Evolutionary conservation across 164 flowering plant genomes (phyloP).

Genomic region (Hamamelis virginiana): DNA sequence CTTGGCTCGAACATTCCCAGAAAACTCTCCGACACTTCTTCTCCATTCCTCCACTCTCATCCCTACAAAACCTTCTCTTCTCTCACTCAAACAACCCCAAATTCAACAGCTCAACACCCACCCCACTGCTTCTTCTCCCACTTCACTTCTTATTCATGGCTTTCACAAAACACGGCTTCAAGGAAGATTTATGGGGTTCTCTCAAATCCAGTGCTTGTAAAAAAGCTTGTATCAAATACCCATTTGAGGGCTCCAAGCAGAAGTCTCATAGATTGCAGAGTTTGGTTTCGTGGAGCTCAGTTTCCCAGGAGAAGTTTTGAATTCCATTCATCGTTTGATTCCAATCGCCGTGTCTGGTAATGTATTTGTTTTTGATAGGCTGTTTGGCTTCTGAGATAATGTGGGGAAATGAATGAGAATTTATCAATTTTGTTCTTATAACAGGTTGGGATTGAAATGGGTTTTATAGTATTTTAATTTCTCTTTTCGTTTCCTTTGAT

Average conservation of each 20-base stretch:
- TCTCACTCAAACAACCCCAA: conserved; percentile 3
- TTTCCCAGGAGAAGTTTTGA: conserved; percentile 14
- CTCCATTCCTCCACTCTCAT: conserved; percentile 4
- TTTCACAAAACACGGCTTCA: conserved; percentile 7
- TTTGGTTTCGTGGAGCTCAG: conserved; percentile 16
- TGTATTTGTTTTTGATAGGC: not conserved
- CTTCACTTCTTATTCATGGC: conserved; percentile 17
- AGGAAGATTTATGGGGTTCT: conserved; percentile 18
- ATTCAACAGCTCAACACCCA: conserved; percentile 1
- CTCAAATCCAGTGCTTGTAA: conserved; percentile 20
- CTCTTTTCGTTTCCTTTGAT: too few species aligned
- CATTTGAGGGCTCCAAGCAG: conserved; percentile 18
- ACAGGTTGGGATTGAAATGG: too few species aligned
- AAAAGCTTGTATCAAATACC: conserved; percentile 19
- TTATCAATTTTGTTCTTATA: not conserved
- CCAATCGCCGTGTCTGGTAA: conserved; percentile 25
- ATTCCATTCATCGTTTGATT: conserved; percentile 5
- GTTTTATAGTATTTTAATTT: too few species aligned
- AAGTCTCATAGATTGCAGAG: conserved; percentile 15
- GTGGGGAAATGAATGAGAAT: not conserved
- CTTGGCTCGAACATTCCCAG: conserved; percentile 17
- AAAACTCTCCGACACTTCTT: conserved; percentile 3
- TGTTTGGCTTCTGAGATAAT: conserved; percentile 1
- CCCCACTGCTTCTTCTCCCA: conserved; percentile 7
- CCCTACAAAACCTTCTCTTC: conserved; percentile 16